These are phyloP conservation scores for Arthrobotrys sinensis DNA, from an alignment of 2,329 filamentous ascomycete species.

Conservation along the genomic window DNA sequence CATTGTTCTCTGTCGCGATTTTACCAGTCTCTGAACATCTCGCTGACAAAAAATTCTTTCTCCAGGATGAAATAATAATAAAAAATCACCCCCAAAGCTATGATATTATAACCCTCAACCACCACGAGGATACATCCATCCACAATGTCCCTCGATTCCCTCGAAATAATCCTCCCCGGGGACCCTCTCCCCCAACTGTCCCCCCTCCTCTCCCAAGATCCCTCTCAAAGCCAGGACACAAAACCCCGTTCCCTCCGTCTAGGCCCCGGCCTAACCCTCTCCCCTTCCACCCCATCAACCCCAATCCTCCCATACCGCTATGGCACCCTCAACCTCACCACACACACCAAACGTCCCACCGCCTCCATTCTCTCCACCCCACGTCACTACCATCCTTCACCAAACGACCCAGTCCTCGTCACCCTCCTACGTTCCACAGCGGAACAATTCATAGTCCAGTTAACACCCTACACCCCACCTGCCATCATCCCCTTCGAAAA, in stretches of 20 bases:
- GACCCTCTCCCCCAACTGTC: conserved; percentile 53
- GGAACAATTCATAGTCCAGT: conserved; percentile 55
- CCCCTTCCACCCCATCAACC: conserved; percentile 46
- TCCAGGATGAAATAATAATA: conserved; percentile 20
- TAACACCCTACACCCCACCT: conserved; percentile 50
- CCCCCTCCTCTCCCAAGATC: conserved; percentile 37
- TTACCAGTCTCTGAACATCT: conserved; percentile 2
- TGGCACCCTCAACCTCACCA: conserved; percentile 40
- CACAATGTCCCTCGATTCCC: conserved; percentile 21
- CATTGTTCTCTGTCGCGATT: conserved; percentile 35
- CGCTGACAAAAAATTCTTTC: conserved; percentile 22
- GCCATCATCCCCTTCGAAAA: conserved; percentile 54
- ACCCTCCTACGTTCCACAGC: conserved; percentile 56
- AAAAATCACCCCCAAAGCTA: conserved; percentile 7
- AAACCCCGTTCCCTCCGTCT: conserved; percentile 53
- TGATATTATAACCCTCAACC: conserved; percentile 45
- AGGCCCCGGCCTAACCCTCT: conserved; percentile 50
- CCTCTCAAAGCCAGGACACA: conserved; percentile 1
- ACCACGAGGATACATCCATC: neutral
- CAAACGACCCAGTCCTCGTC: conserved; percentile 57
- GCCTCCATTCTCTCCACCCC: conserved; percentile 52
- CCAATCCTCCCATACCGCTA: conserved; percentile 54
- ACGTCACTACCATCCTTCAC: conserved; percentile 49
- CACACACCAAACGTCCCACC: conserved; percentile 34
- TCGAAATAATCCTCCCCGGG: conserved; percentile 52